A percentile compares a stretch with the other conserved stretches of the same genome.
These are phyloP conservation scores for Epichloe uncinata DNA, from an alignment of 2,329 filamentous ascomycete species.

Conservation along the genomic window DNA sequence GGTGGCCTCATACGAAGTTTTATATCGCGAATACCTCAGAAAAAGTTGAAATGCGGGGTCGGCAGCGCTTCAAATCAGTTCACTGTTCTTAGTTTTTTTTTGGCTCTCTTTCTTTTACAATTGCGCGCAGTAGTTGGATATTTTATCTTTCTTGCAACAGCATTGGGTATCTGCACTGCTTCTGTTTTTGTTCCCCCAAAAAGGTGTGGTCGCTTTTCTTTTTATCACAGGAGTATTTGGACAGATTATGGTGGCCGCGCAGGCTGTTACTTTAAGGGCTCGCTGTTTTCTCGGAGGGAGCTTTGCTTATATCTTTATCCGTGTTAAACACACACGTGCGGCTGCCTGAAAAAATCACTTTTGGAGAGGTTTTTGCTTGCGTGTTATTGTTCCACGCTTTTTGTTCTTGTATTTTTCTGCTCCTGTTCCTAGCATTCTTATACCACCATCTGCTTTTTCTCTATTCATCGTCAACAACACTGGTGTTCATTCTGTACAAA, in stretches of 20 bases:
- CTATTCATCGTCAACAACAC: background rate
- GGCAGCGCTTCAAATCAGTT: slow-evolving; percentile 5
- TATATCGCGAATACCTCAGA: background rate
- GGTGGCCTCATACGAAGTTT: background rate
- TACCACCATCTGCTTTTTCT: background rate
- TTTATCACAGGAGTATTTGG: background rate
- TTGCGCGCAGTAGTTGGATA: background rate
- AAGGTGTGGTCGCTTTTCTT: background rate
- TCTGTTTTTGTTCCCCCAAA: background rate
- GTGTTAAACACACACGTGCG: background rate
- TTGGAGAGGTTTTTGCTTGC: background rate
- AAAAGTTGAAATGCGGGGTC: slow-evolving; percentile 1
- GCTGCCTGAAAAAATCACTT: slow-evolving; percentile 2
- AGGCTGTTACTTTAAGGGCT: background rate
- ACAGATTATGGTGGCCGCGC: background rate
- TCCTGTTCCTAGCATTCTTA: background rate
- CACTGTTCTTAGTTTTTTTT: slow-evolving; percentile 8
- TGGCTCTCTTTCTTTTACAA: slow-evolving; percentile 5
- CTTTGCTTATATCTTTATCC: background rate
- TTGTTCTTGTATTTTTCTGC: background rate
- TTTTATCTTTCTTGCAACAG: background rate
- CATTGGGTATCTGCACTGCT: slow-evolving; percentile 1
- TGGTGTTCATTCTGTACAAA: background rate
- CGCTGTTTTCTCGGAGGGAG: background rate
- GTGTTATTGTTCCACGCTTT: background rate